phyloP scores from a whole-genome alignment of 2,329 filamentous ascomycete species.

The Elsinoe ampelina region DNA sequence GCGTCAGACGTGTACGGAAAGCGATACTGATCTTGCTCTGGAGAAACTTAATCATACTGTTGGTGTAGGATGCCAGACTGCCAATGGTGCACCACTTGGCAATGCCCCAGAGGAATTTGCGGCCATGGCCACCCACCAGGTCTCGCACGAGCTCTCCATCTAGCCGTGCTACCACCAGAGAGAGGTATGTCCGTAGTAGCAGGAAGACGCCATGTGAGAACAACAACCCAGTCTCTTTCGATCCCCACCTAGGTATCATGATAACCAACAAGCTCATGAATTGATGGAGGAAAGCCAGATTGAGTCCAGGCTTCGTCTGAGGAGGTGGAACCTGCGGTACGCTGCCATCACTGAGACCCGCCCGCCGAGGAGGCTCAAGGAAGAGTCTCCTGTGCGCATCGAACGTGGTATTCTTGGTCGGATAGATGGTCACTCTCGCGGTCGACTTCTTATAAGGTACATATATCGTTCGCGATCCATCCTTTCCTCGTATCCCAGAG shows the following conservation, averaged over 20 bases:
- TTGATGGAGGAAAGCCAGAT: conserved; percentile 92
- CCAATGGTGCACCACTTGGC: conserved; percentile 93
- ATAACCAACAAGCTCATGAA: conserved; percentile 94
- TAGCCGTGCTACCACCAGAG: conserved; percentile 79
- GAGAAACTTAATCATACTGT: conserved; percentile 97
- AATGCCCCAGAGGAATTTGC: conserved; percentile 77
- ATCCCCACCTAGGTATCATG: conserved; percentile 91
- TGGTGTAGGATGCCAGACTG: conserved; percentile 89
- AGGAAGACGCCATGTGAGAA: conserved; percentile 84
- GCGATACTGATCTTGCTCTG: conserved; percentile 98
- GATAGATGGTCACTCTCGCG: conserved; percentile 81
- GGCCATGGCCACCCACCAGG: conserved; percentile 88
- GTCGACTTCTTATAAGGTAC: conserved; percentile 84
- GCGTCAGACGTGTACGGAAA: conserved; percentile 85
- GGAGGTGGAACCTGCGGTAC: conserved; percentile 65
- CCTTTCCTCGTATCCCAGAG: conserved; percentile 86
- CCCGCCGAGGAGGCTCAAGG: conserved; percentile 77
- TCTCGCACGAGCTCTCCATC: conserved; percentile 96
- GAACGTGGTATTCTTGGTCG: conserved; percentile 87
- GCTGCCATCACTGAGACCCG: conserved; percentile 59
- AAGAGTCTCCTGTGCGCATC: conserved; percentile 92
- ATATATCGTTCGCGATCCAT: conserved; percentile 89
- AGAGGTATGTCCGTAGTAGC: conserved; percentile 86
- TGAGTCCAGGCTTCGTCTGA: conserved; percentile 87
- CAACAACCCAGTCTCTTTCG: conserved; percentile 87